These are phyloP conservation scores for Entomortierella lignicola DNA, from an alignment of 192 early-diverging fungal species.

Conservation along the genomic window DNA sequence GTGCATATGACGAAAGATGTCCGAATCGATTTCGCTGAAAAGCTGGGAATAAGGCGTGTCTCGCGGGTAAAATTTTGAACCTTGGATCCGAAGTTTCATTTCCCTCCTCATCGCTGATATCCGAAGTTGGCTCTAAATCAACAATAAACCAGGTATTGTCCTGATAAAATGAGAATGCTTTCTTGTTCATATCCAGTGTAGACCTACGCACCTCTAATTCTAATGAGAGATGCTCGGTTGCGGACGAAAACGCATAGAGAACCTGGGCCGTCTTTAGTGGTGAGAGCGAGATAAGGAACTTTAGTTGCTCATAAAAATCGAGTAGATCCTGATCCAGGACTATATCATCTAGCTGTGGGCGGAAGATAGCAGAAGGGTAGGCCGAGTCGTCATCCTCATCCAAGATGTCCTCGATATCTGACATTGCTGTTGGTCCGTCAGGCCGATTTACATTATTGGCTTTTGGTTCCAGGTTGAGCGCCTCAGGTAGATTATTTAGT, in stretches of 20 bases:
- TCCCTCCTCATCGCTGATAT: conserved; percentile 24
- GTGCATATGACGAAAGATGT: not conserved
- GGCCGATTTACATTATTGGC: not conserved
- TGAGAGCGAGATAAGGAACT: conserved; percentile 47
- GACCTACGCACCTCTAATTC: conserved; percentile 42
- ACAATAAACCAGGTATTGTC: conserved; percentile 55
- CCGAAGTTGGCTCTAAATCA: conserved; percentile 26
- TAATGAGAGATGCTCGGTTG: conserved; percentile 40
- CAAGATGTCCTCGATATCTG: conserved; percentile 1
- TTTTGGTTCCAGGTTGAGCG: not conserved
- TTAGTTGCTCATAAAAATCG: conserved; percentile 47
- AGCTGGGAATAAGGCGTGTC: conserved; percentile 40
- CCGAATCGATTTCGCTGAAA: conserved; percentile 21
- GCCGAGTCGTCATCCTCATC: conserved; percentile 15
- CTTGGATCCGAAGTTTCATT: conserved; percentile 24
- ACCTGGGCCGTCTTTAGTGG: conserved; percentile 51
- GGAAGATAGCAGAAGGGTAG: conserved; percentile 30
- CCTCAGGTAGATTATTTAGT: not conserved
- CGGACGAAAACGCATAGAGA: conserved; percentile 45
- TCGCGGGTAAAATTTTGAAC: conserved; percentile 36
- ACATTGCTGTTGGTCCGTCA: not conserved
- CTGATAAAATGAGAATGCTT: conserved; percentile 48
- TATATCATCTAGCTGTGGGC: conserved; percentile 47
- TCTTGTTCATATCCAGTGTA: conserved; percentile 38
- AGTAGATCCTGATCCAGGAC: conserved; percentile 48